These are phyloP conservation scores for Fomes fomentarius DNA, from an alignment of 1,284 basidiomycete species.

Conservation along the genomic window DNA sequence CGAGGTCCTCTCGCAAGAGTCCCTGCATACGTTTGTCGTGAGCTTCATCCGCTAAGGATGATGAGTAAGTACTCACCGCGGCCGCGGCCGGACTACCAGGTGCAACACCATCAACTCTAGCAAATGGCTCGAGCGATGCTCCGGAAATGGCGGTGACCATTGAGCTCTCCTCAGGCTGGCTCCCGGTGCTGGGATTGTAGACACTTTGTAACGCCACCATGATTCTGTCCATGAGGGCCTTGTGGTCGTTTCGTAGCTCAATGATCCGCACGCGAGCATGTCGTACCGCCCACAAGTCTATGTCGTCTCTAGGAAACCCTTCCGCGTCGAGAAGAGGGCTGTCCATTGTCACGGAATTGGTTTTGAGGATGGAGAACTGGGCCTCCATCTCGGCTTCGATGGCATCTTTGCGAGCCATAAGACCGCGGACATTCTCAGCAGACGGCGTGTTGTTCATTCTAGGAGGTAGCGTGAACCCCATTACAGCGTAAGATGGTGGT, in stretches of 20 bases:
- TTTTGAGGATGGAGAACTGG: conserved; percentile 63
- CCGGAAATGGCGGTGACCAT: too few species aligned
- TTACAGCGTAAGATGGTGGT: conserved; percentile 25
- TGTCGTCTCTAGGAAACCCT: conserved; percentile 84
- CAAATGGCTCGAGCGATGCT: conserved; percentile 65
- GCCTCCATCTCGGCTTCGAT: conserved; percentile 67
- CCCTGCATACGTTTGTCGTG: conserved; percentile 49
- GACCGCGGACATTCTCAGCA: conserved; percentile 54
- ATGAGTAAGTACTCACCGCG: conserved; percentile 59
- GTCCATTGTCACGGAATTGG: conserved; percentile 61
- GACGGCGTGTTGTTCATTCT: conserved; percentile 40
- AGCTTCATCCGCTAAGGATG: conserved; percentile 4
- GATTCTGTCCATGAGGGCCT: conserved; percentile 66
- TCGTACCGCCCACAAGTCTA: conserved; percentile 84
- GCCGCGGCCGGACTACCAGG: conserved; percentile 77
- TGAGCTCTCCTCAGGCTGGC: conserved; percentile 1
- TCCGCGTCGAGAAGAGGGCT: conserved; percentile 81
- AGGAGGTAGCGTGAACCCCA: conserved; percentile 52
- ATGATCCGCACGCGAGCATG: conserved; percentile 74
- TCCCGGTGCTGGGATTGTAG: conserved; percentile 50
- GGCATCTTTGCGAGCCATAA: conserved; percentile 63
- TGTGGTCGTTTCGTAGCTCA: conserved; percentile 79
- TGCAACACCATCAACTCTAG: conserved; percentile 78
- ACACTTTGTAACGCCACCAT: conserved; percentile 68
- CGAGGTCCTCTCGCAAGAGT: conserved; percentile 68